These are phyloP conservation scores for Xylariomycetidae sp. DNA, from an alignment of 2,329 filamentous ascomycete species.

Conservation along the genomic window DNA sequence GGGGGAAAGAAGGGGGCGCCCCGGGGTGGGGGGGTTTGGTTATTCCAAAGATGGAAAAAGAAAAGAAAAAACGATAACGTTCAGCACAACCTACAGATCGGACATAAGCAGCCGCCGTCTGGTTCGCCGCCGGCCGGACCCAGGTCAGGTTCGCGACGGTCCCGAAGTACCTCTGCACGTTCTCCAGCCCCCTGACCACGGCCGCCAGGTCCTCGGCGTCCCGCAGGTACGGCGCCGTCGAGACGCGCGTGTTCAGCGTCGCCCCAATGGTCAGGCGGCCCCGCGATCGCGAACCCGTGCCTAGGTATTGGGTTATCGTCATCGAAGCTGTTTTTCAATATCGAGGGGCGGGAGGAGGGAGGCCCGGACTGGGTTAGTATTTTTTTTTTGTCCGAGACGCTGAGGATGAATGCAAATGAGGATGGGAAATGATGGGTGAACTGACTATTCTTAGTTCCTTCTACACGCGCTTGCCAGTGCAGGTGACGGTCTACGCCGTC, in stretches of 20 bases:
- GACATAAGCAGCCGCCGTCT: conserved; percentile 50
- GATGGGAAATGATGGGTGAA: background rate
- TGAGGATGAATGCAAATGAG: too few relatives aligned
- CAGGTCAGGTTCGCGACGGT: conserved; percentile 50
- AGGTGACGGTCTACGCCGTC: conserved; percentile 58
- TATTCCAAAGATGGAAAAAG: too few relatives aligned
- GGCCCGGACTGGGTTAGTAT: too few relatives aligned
- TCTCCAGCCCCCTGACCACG: conserved; percentile 56
- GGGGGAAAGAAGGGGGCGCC: too few relatives aligned
- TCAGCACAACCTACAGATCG: conserved; percentile 32
- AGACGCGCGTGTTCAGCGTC: conserved; percentile 53
- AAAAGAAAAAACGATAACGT: background rate
- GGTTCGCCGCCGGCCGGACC: conserved; percentile 46
- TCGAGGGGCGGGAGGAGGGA: too few relatives aligned
- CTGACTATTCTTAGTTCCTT: conserved; percentile 29
- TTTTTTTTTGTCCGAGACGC: too few relatives aligned
- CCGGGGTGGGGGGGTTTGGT: too few relatives aligned
- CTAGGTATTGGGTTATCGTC: conserved; percentile 55
- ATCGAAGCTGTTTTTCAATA: conserved; percentile 40
- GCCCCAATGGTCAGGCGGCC: conserved; percentile 55
- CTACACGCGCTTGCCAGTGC: conserved; percentile 61
- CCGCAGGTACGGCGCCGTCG: conserved; percentile 52
- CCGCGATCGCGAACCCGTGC: conserved; percentile 54
- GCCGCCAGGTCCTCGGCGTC: conserved; percentile 53
- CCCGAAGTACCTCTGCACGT: conserved; percentile 47